Evolutionary conservation across 2,329 filamentous ascomycete species (phyloP), one percentile per base, ranked within the genome.

Genomic region (Dichotomopilus funicola): DNA sequence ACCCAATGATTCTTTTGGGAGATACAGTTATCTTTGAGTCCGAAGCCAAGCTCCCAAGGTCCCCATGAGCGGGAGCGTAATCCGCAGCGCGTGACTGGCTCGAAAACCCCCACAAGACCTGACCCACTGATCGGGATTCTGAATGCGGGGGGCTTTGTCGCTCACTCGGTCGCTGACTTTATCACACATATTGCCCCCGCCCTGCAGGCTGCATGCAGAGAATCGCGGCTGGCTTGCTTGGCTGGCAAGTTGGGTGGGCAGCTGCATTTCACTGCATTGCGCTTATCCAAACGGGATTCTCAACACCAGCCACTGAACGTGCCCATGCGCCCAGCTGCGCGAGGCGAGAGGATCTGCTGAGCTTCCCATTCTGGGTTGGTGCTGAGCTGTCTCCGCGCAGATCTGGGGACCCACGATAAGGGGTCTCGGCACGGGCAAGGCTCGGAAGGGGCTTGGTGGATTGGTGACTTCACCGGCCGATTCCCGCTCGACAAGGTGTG

Each of bases 321-420:
- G 37, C 36, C 41, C 48, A 49, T 27, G 19, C 19, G 45, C 45
- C 12, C 6, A 33, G 9, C 44, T 34, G 44, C n/a, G n/a, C 13
- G 11, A 40, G 37, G 31, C 48, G 48, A 8, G 48, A 6, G 36
- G 36, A 6, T 8, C 13, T 37, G n/a, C 33, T 40, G 9, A 49
- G 9, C 42, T 53, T 51, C 46, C 47, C 9, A 38, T 54, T 53
- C 31, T 6, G 50, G 48, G 42, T n/a, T 46, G 51, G 49, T 37
- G 19, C 51, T 50, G 10, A 34, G 27, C 34, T 56, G 52, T 51
- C 54, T 40, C 41, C 43, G 27, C 34, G 27, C 43, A 9, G 50
- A 52, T 52, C 47, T 33, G 49, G 36, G 19, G 19, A 34, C 49
- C 19, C n/a, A 36, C 47, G 57, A 59, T 56, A 59, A 59, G 54